A percentile compares a stretch with the other conserved stretches of the same genome.
These are phyloP conservation scores for Rutstroemia sp. DNA, from an alignment of 2,329 filamentous ascomycete species.

Conservation along the genomic window DNA sequence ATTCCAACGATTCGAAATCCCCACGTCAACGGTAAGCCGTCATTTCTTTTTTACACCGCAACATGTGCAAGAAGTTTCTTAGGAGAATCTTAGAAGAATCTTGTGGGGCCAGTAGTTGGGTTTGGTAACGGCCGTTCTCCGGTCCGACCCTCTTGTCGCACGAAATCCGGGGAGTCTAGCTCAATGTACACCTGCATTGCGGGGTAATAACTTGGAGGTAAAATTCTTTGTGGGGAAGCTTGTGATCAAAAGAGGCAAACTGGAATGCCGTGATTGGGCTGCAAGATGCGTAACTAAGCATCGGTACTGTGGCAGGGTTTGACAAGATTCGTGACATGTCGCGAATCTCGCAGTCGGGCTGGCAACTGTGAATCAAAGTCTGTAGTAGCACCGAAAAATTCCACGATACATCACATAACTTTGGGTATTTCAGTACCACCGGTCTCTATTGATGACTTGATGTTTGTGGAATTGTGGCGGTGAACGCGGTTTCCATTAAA, in stretches of 20 bases:
- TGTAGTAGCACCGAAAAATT: not conserved
- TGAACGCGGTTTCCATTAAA: no score
- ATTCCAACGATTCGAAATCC: no score
- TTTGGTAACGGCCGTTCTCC: conserved; percentile 10
- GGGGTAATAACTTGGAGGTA: conserved; percentile 3
- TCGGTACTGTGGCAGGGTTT: not conserved
- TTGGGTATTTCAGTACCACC: not conserved
- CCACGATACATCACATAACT: not conserved
- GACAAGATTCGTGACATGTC: conserved; percentile 11
- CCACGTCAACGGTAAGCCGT: no score
- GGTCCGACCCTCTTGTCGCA: conserved; percentile 4
- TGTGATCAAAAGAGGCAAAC: conserved; percentile 6
- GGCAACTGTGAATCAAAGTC: not conserved
- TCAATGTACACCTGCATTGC: not conserved
- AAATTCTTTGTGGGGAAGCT: conserved; percentile 8
- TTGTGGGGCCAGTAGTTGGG: not conserved
- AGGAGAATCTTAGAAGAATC: not conserved
- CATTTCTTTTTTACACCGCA: not conserved
- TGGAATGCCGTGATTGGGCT: not conserved
- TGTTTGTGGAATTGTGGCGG: no score
- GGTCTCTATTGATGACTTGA: no score
- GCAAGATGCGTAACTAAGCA: not conserved
- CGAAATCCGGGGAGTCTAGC: not conserved
- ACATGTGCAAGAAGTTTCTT: not conserved
- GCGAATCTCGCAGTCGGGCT: conserved; percentile 3